Conservation (phyloP, 2,329 filamentous ascomycete genomes). For the Monosporascus ibericus region DNA sequence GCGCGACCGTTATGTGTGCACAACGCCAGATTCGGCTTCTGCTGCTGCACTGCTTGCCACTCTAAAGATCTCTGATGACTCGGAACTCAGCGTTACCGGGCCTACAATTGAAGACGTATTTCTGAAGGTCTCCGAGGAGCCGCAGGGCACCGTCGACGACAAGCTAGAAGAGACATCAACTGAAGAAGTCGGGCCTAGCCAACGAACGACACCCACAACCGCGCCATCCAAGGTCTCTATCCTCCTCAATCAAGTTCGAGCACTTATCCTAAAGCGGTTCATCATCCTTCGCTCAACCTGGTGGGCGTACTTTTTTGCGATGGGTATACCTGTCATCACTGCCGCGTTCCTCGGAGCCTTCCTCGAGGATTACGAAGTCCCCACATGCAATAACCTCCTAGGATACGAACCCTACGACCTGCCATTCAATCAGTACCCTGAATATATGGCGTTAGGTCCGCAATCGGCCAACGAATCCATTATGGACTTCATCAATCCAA, state of each 20-base stretch:
- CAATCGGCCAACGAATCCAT: slow-evolving; percentile 8
- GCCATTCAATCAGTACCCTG: neutral
- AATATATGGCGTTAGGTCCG: slow-evolving; percentile 8
- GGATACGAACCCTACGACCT: slow-evolving; percentile 2
- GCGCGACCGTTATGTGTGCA: slow-evolving; percentile 50
- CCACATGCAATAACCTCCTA: slow-evolving; percentile 12
- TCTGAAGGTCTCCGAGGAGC: slow-evolving; percentile 56
- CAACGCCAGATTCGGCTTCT: slow-evolving; percentile 46
- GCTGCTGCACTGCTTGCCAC: slow-evolving; percentile 48
- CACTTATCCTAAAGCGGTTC: slow-evolving; percentile 20
- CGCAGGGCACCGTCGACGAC: slow-evolving; percentile 14
- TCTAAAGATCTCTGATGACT: slow-evolving; percentile 46
- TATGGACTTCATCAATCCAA: slow-evolving; percentile 3
- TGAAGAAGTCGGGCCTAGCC: slow-evolving; percentile 3
- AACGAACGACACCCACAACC: slow-evolving; percentile 3
- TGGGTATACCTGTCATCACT: slow-evolving; percentile 19
- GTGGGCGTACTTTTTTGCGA: slow-evolving; percentile 20
- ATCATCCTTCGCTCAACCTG: slow-evolving; percentile 18
- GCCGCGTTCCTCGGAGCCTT: slow-evolving; percentile 11
- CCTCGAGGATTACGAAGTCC: slow-evolving; percentile 11
- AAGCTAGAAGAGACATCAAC: slow-evolving; percentile 7
- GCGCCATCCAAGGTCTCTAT: slow-evolving; percentile 8
- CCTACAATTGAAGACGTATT: slow-evolving; percentile 65
- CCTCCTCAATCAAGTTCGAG: slow-evolving; percentile 15
- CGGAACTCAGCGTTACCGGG: slow-evolving; percentile 56